A percentile compares a stretch with the other conserved stretches of the same genome.
phyloP scores from a whole-genome alignment of 2,329 filamentous ascomycete species.

The Aaosphaeria arxii region DNA sequence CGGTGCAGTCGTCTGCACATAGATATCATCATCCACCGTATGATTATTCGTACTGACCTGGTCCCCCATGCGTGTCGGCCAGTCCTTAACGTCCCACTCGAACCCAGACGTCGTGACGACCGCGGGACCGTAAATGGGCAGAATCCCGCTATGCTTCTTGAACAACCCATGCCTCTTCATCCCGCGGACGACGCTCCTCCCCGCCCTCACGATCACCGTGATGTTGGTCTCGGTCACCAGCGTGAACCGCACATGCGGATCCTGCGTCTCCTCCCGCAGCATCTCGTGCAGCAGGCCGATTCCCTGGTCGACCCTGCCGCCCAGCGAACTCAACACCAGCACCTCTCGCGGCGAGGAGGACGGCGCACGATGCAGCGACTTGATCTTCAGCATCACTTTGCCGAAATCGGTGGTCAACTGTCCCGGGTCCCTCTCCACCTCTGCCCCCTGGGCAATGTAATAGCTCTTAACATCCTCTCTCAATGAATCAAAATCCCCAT shows the following conservation, averaged over 20 bases:
- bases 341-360: slow-evolving; percentile 52
- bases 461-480: slow-evolving; percentile 59
- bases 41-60: slow-evolving; percentile 52
- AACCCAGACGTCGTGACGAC: slow-evolving; percentile 76
- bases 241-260: slow-evolving; percentile 58
- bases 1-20: slow-evolving; percentile 39
- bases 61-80: slow-evolving; percentile 60
- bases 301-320: slow-evolving; percentile 88
- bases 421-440: slow-evolving; percentile 69
- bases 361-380: slow-evolving; percentile 33
- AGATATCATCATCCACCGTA: slow-evolving; percentile 39
- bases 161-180: slow-evolving; percentile 54
- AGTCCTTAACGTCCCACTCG: slow-evolving; percentile 85
- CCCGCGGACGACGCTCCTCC: slow-evolving; percentile 66
- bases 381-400: slow-evolving; percentile 67
- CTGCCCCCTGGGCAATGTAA: slow-evolving; percentile 60
- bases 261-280: slow-evolving; percentile 49
- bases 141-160: slow-evolving; percentile 77
- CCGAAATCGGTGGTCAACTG: slow-evolving; percentile 89
- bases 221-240: slow-evolving; percentile 79
- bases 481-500: slow-evolving; percentile 90
- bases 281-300: slow-evolving; percentile 87
- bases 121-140: slow-evolving; percentile 77
- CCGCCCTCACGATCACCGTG: slow-evolving; percentile 73
- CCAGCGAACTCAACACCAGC: slow-evolving; percentile 79